Evolutionary conservation across 805 yeast species (phyloP), one percentile per base, ranked within the genome.

Genomic region (Kazachstania kunashirensis): DNA sequence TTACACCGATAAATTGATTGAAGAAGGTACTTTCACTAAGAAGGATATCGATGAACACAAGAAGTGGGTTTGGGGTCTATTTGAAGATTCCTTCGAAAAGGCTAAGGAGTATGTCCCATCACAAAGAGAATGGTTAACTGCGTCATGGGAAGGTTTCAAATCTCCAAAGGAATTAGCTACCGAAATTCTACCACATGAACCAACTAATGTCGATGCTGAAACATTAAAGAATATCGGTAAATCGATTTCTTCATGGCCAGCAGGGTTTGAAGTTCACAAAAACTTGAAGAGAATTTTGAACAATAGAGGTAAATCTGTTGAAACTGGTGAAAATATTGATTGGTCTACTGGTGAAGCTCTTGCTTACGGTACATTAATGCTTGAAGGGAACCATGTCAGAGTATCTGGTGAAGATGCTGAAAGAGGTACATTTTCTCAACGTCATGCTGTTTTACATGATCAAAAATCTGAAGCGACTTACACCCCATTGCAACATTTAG

Each of bases 281-380:
- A 92, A 92, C 71, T 73, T 92, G 67, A 85, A 88, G 75, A 84
- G 99, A 73, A 92, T 92, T 55, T 71, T 92, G 63, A 76, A 73
- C 57, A 73, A 76, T 55, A 84, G 98, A 70, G 74, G 81, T 64
- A 92, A 92, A 71, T 63, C 95, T 31, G 73, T 79, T 41, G 92
- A 84, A 50, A 62, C 76, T 14, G 98, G 98, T 57, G 85, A 82
- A 65, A 94, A 89, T 57, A 85, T 92, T 48, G 99, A 92, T 65
- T 92, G 97, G 98, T 81, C 98, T 33, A 92, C 99, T 41, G 99
- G 95, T 75, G 99, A 92, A 70, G 97, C 97, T 33, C 77, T 92
- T 52, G 98, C 98, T 14, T 89, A 80, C 55, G 99, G 97, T 57
- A 77, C 96, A 35, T 71, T 92, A 50, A 80, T 79, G 37, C 61